Conservation (phyloP, 1,139 yeast species). For the Nadsonia starkeyi-henricii region DNA sequence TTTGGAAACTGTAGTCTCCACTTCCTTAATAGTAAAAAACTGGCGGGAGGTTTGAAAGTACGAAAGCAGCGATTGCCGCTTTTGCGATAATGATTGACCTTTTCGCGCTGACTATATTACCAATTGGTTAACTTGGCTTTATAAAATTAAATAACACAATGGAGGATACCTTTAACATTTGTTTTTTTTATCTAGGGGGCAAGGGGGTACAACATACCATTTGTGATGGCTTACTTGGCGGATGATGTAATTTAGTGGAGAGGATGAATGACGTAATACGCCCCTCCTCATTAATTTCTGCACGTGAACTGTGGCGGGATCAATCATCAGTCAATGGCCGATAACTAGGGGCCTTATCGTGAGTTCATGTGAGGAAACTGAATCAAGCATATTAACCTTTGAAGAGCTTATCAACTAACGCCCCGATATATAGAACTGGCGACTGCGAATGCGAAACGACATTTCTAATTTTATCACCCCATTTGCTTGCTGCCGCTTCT, state of each 20-base stretch:
- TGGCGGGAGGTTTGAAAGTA: conserved; percentile 30
- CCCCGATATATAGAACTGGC: too few species aligned
- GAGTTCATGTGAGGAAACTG: too few species aligned
- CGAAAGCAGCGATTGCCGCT: conserved; percentile 18
- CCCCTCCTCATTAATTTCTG: too few species aligned
- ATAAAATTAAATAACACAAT: too few species aligned
- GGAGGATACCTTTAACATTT: not conserved
- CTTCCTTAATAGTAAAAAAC: conserved; percentile 37
- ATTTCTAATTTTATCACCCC: too few species aligned
- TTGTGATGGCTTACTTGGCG: not conserved
- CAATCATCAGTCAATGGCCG: too few species aligned
- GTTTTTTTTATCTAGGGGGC: conserved; percentile 1
- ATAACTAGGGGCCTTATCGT: too few species aligned
- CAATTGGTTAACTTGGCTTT: not conserved
- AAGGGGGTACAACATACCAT: not conserved
- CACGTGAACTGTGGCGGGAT: too few species aligned
- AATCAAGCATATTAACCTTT: too few species aligned
- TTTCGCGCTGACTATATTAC: conserved; percentile 3
- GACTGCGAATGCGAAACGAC: too few species aligned
- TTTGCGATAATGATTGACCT: conserved; percentile 9
- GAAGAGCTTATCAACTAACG: too few species aligned
- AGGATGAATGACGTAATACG: not conserved
- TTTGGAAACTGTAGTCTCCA: conserved; percentile 35
- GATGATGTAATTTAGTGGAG: not conserved
- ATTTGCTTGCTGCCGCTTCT: too few species aligned